Evolutionary conservation across 78 protist species (phyloP).

Genomic region (Dictyostelium discoideum): dicty_2.7 NC_007091.3:3653501-3654000

Average conservation of each 20-base stretch:
- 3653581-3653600: too few relatives aligned
- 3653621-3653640: neutral
- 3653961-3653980: conserved; percentile 70
- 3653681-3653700: neutral
- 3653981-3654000: conserved; percentile 45
- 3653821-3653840: neutral
- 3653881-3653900: neutral
- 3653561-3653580: neutral
- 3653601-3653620: neutral
- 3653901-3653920: neutral
- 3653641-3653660: conserved; percentile 27
- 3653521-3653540: too few relatives aligned
- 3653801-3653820: neutral
- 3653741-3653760: neutral
- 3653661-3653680: conserved; percentile 76
- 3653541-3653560: neutral
- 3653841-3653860: neutral
- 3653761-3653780: too few relatives aligned
- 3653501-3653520: too few relatives aligned
- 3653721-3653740: neutral
- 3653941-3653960: conserved; percentile 21
- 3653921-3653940: neutral
- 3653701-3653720: neutral
- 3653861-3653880: neutral
- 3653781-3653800: too few relatives aligned